These are phyloP conservation scores for Boletus subluridellus DNA, from an alignment of 1,284 basidiomycete species.

Conservation along the genomic window DNA sequence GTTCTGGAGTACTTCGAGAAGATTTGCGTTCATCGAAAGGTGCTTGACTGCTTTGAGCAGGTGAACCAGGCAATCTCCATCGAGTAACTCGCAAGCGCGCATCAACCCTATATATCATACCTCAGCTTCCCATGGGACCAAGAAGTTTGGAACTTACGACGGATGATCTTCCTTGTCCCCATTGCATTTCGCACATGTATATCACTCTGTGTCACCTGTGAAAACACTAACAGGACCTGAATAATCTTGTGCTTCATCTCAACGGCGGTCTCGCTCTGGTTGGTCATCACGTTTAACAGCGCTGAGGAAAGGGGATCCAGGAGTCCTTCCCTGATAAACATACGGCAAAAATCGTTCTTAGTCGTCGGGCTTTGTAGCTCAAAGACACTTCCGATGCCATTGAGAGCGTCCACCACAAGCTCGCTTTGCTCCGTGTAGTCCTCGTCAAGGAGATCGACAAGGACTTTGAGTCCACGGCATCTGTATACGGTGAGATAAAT, in stretches of 20 bases:
- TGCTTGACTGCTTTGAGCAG: conserved; percentile 96
- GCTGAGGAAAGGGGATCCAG: conserved; percentile 91
- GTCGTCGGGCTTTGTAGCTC: conserved; percentile 94
- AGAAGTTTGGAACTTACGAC: conserved; percentile 56
- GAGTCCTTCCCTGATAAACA: conserved; percentile 95
- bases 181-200: conserved; percentile 88
- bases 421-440: conserved; percentile 88
- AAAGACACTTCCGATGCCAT: conserved; percentile 93
- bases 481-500: conserved; percentile 39
- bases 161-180: conserved; percentile 83
- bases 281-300: conserved; percentile 81
- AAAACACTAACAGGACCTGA: conserved; percentile 88
- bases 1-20: conserved; percentile 92
- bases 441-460: conserved; percentile 95
- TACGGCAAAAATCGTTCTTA: conserved; percentile 96
- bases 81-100: conserved; percentile 78
- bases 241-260: conserved; percentile 88
- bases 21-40: conserved; percentile 85
- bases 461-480: conserved; percentile 88
- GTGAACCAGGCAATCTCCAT: conserved; percentile 80
- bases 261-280: conserved; percentile 60
- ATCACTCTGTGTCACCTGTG: conserved; percentile 93
- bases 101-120: conserved; percentile 59
- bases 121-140: conserved; percentile 7
- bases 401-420: conserved; percentile 90